Evolutionary conservation across 2,329 filamentous ascomycete genomes (phyloP).

Genomic region (Pestalotiopsis fici): DNA sequence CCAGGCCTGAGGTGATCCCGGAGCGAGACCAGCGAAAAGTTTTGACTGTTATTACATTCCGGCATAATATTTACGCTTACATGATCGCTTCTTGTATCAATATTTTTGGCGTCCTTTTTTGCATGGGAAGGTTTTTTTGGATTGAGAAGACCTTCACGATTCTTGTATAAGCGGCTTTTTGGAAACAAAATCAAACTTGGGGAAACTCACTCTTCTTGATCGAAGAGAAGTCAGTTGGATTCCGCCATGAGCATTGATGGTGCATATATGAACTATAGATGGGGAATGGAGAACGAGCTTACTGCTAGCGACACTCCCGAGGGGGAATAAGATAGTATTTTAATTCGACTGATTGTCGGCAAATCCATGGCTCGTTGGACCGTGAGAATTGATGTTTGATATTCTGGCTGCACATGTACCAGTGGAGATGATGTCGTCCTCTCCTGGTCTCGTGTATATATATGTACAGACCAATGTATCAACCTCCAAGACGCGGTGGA

Average conservation of each 20-base stretch:
- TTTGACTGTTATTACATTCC: not conserved
- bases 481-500: no score
- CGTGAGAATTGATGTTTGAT: not conserved
- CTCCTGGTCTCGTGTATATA: no score
- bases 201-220: not conserved
- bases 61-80: not conserved
- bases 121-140: not conserved
- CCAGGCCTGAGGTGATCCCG: not conserved
- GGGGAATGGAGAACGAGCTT: not conserved
- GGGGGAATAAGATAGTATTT: not conserved
- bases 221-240: not conserved
- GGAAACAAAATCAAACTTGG: not conserved
- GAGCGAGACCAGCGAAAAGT: not conserved
- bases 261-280: not conserved
- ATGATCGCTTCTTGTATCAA: conserved; percentile 1
- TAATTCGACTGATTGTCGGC: not conserved
- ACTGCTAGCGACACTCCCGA: not conserved
- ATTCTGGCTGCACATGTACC: not conserved
- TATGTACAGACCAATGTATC: no score
- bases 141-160: not conserved
- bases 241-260: not conserved
- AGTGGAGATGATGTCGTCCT: no score
- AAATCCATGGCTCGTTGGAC: not conserved
- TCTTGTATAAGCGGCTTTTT: conserved; percentile 2
- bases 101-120: not conserved